phyloP scores from a whole-genome alignment of 805 yeast species.

The Myxozyma mucilagina region DNA sequence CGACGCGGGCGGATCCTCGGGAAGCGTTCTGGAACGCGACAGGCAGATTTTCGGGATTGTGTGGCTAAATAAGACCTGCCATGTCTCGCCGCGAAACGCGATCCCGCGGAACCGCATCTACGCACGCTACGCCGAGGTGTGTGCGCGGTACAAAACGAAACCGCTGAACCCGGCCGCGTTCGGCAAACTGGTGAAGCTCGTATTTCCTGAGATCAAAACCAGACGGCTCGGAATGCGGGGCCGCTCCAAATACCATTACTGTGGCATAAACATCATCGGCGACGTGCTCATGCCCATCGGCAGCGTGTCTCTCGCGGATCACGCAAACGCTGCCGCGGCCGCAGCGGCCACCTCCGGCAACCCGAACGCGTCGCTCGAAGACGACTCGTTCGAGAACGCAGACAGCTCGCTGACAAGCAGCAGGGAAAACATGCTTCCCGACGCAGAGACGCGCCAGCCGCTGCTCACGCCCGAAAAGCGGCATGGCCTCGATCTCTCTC shows the following conservation, averaged over 20 bases:
- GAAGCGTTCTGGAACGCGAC: constrained; percentile 38
- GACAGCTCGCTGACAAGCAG: not conserved
- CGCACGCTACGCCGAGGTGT: constrained; percentile 61
- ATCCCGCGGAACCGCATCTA: constrained; percentile 68
- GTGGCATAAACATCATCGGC: constrained; percentile 61
- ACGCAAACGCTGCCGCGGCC: not conserved
- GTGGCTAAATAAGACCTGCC: constrained; percentile 71
- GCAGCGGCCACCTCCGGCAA: too few species aligned
- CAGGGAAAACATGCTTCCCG: not conserved
- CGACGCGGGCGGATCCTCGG: constrained; percentile 16
- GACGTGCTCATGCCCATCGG: constrained; percentile 33
- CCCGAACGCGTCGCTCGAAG: not conserved
- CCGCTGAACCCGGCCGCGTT: constrained; percentile 75
- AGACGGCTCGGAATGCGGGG: constrained; percentile 81
- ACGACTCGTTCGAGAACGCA: constrained; percentile 10
- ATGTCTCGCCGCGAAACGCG: constrained; percentile 50
- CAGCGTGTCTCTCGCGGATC: not conserved
- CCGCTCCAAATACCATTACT: constrained; percentile 80
- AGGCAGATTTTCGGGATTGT: constrained; percentile 77
- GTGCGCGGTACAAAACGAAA: constrained; percentile 55
- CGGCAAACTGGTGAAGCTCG: constrained; percentile 68
- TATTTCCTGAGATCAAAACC: constrained; percentile 67
- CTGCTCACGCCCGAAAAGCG: constrained; percentile 1
- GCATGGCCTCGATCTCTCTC: not conserved
- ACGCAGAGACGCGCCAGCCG: not conserved